Base-by-base conservation (phyloP, 768 basidiomycete species). In the Hirschioporus abietinus region DNA sequence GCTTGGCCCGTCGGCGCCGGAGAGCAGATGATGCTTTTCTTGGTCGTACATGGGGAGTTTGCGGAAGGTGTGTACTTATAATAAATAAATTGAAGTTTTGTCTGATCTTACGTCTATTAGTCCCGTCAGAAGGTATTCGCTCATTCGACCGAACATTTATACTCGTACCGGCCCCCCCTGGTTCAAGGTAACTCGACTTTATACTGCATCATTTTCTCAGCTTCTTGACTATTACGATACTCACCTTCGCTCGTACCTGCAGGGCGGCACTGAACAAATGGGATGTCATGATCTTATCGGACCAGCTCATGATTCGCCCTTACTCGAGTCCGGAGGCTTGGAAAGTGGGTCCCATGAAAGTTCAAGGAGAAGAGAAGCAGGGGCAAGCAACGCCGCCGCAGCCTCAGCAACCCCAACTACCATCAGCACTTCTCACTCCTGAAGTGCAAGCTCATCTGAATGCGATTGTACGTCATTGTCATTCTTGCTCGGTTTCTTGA, bases 61-160 rank as follows among this genome's bases (percentile, higher is more conserved):
- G 83, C 84, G 63, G 96, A 99, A 84, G 83, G 96, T 96, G 72
- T 67, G 89, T 82, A 12, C 52, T 27, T 42, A 10, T 66, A 5
- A 10, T 36, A 63, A 65, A 18, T 68, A 63, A 24, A 35, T 23
- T 60, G 25, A 15, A 68, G 65, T 70, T 23, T 58, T 30, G 36
- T 67, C 67, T 68, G 62, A 67, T 42, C 25, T 34, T 27, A 60
- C 26, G 1, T 57, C 34, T 62, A 60, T 66, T 70, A 92, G 90
- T 85, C 70, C 88, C 90, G 27, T 81, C 87, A 9, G 86, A 86
- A 65, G 95, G 95, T 12, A 78, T 94, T 25, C 86, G 96, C 60
- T 96, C 95, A 24, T 99, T 99, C 77, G 95, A 97, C 74, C 85
- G 97, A 66, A 89, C 93, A 0, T 96, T 99, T 73, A 84, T 99